Percentiles rank a stretch among this genome's conserved stretches.
Conservation (phyloP, 805 yeast species). For the Yamadazyma sp. region DNA sequence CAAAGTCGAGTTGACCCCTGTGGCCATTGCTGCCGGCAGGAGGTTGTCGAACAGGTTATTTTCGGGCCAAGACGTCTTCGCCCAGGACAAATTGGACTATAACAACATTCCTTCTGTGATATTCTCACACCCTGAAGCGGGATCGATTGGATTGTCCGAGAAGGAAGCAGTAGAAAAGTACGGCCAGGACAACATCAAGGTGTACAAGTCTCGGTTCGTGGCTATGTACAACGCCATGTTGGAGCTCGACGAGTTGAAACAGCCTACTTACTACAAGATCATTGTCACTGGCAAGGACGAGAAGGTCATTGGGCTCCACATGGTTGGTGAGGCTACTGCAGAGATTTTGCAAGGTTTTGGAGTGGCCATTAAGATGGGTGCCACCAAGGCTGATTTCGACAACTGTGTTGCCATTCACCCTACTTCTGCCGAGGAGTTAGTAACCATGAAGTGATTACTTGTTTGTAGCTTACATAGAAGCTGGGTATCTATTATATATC, state of each 20-base stretch:
- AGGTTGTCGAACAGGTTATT: slow-evolving; percentile 87
- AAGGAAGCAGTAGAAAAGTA: slow-evolving; percentile 71
- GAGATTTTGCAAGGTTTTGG: slow-evolving; percentile 98
- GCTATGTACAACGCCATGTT: slow-evolving; percentile 93
- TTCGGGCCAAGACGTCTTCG: slow-evolving; percentile 67
- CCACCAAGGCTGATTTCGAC: slow-evolving; percentile 94
- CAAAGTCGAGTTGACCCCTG: slow-evolving; percentile 92
- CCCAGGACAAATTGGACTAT: slow-evolving; percentile 80
- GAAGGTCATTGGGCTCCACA: slow-evolving; percentile 92
- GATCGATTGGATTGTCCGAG: slow-evolving; percentile 86
- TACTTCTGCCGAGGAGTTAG: slow-evolving; percentile 96
- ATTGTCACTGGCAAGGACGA: slow-evolving; percentile 78
- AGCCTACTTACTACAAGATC: slow-evolving; percentile 85
- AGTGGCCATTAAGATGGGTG: slow-evolving; percentile 98
- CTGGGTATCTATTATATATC: no score
- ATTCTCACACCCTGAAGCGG: slow-evolving; percentile 98
- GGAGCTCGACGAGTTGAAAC: slow-evolving; percentile 58
- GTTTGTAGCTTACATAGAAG: no score
- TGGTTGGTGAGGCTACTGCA: slow-evolving; percentile 86
- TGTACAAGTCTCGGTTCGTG: slow-evolving; percentile 79
- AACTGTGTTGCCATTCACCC: slow-evolving; percentile 98
- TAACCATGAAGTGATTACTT: slow-evolving; percentile 63
- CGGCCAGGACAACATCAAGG: slow-evolving; percentile 77
- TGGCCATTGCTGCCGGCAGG: slow-evolving; percentile 98
- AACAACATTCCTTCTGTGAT: slow-evolving; percentile 88